phyloP scores from a whole-genome alignment of 352 stramenopile species.

The Phytophthora pseudosyringae region DNA sequence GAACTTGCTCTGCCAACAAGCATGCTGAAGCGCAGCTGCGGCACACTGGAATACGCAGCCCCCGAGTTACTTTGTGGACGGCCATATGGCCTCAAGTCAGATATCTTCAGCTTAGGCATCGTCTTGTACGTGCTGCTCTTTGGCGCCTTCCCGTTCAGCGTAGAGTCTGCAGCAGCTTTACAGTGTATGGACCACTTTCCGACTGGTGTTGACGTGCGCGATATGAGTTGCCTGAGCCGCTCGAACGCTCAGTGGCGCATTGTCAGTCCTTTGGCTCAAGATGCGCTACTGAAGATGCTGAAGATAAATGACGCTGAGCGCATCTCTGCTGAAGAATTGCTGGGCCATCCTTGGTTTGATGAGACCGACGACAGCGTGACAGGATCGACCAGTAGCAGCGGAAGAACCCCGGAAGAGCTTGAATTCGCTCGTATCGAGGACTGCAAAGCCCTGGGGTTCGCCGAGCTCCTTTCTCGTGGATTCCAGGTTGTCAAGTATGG shows the following conservation, averaged over 20 bases:
- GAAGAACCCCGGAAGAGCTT: conserved; percentile 10
- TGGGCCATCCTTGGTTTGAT: conserved; percentile 73
- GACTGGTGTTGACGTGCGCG: conserved; percentile 65
- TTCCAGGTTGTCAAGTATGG: conserved; percentile 73
- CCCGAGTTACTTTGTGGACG: conserved; percentile 71
- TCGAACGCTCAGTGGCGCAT: conserved; percentile 66
- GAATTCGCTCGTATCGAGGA: conserved; percentile 49
- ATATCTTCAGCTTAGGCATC: conserved; percentile 83
- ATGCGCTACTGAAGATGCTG: conserved; percentile 71
- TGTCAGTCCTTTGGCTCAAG: conserved; percentile 62
- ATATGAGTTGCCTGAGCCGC: conserved; percentile 79
- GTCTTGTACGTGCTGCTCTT: conserved; percentile 85
- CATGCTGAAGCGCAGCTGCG: conserved; percentile 70
- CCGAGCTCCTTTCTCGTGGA: conserved; percentile 64
- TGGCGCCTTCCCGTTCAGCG: conserved; percentile 78
- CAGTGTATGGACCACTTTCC: conserved; percentile 72
- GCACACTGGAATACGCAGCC: conserved; percentile 80
- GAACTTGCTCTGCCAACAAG: conserved; percentile 53
- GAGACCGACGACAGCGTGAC: conserved; percentile 15
- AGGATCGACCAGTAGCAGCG: not conserved
- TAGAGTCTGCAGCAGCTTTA: conserved; percentile 71
- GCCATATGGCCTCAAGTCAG: conserved; percentile 78
- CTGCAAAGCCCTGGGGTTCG: conserved; percentile 66
- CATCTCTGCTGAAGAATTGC: conserved; percentile 66
- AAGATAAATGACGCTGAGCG: conserved; percentile 52